These are phyloP conservation scores for Candida ulmi DNA, from an alignment of 805 yeast species.

Conservation along the genomic window DNA sequence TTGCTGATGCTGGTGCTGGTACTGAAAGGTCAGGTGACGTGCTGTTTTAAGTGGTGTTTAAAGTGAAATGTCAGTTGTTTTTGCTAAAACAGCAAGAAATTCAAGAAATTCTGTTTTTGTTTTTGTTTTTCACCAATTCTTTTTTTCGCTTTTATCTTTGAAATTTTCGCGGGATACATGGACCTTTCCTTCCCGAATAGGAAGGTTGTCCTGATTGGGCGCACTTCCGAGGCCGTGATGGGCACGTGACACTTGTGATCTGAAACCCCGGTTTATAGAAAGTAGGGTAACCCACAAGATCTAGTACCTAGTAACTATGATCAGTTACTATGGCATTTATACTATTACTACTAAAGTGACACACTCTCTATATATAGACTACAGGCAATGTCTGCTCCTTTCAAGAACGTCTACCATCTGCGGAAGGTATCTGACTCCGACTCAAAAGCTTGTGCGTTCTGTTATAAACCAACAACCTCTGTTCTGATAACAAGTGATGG, in stretches of 20 bases:
- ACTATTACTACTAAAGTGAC: no score
- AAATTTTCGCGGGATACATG: background rate
- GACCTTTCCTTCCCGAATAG: background rate
- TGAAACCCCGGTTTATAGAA: no score
- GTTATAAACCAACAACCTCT: constrained; percentile 21
- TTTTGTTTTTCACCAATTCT: background rate
- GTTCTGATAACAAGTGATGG: constrained; percentile 22
- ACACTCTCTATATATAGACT: no score
- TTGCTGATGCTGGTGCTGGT: no score
- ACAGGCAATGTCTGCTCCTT: constrained; percentile 2
- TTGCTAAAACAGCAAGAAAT: background rate
- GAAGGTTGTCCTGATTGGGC: background rate
- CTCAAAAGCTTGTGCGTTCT: constrained; percentile 22
- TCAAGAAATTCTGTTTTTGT: background rate
- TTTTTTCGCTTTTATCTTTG: no score
- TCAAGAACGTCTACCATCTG: constrained; percentile 19
- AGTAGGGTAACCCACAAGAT: no score
- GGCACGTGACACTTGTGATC: no score
- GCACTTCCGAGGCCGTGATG: background rate
- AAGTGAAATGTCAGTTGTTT: no score
- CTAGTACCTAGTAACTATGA: no score
- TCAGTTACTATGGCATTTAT: no score
- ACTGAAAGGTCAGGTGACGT: no score
- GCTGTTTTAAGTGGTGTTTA: no score
- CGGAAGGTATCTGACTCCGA: constrained; percentile 16